Conservation (phyloP, 192 early-diverging fungal genomes). For the Diversispora eburnea region DNA sequence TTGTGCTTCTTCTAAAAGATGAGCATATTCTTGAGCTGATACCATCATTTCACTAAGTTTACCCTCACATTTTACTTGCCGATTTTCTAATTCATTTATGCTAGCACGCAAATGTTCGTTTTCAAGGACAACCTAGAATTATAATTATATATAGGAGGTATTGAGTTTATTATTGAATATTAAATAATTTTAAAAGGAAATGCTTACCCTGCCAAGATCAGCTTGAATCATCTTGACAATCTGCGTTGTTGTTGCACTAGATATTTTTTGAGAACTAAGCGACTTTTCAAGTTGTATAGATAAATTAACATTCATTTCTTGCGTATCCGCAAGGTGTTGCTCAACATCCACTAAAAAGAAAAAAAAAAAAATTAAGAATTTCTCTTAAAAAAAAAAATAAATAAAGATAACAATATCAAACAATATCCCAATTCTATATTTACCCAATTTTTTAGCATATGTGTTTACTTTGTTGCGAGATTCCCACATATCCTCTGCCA, state of each 20-base stretch:
- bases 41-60: slow-evolving; percentile 53
- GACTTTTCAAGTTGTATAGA: slow-evolving; percentile 50
- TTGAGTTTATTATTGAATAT: not conserved
- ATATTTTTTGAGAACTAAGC: slow-evolving; percentile 51
- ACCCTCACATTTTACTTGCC: slow-evolving; percentile 53
- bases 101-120: slow-evolving; percentile 49
- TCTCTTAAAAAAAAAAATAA: not conserved
- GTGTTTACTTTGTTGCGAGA: slow-evolving; percentile 50
- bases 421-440: not conserved
- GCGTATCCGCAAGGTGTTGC: slow-evolving; percentile 49
- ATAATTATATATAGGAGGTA: not conserved
- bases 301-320: slow-evolving; percentile 55
- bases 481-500: slow-evolving; percentile 55
- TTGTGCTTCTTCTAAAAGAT: slow-evolving; percentile 54
- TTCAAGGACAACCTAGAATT: slow-evolving; percentile 43
- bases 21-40: slow-evolving; percentile 57
- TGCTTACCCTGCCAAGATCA: slow-evolving; percentile 49
- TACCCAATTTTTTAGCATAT: slow-evolving; percentile 53
- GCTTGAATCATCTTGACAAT: slow-evolving; percentile 55
- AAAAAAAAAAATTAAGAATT: not conserved
- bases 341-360: slow-evolving; percentile 48
- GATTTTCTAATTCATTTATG: slow-evolving; percentile 52
- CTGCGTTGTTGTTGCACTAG: slow-evolving; percentile 55
- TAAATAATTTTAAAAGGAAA: not conserved
- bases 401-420: not conserved